Base-by-base conservation (phyloP, 2,329 filamentous ascomycete genomes). In the Hymenoscyphus fraxineus region DNA sequence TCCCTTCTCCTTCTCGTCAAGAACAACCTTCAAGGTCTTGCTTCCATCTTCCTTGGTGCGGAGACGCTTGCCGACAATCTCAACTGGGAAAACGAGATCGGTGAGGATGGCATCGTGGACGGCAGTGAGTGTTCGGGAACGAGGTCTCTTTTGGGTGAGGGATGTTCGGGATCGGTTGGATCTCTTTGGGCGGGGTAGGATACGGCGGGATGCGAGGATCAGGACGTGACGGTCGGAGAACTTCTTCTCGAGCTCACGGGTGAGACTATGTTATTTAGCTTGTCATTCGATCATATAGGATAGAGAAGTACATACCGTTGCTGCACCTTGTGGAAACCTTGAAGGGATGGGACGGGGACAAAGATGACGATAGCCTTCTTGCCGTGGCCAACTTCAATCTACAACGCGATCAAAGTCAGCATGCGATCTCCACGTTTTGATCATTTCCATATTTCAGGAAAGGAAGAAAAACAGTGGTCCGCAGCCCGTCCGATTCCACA, bases 351-450 rank as follows among this genome's bases (percentile, higher is more conserved):
- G 82, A 99, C 95, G 81, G 95, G 95, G 88, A 99, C 95, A 91
- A 99, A 99, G 91, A 99, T 96, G 88, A 97, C 94, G 86, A 99
- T 95, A 80, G 95, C 95, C 91, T 98, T 99, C 89, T 97, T 97
- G 89, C 95, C 95, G 87, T 98, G 93, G 87, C 95, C 95, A 85
- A 98, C 94, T 88, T 99, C 95, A 87, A 99, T 95, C 95, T 99
- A 84, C 77, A 85, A 76, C 85, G 66, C 58, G 84, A 87, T 82
- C 74, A 82, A 75, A 88, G 84, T 89, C 86, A 89, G 87, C 87
- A 86, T 87, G 86, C 87, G 86, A 89, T 84, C 86, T 89, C 86
- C 86, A 87, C 84, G 60, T 59, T 47, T 67, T 69, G 65, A 60
- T 58, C 54, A 16, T 56, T 61, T 55, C 47, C 44, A 39, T 61